phyloP scores from a whole-genome alignment of 345 rosid genomes.

The Limnanthes douglasii region DNA sequence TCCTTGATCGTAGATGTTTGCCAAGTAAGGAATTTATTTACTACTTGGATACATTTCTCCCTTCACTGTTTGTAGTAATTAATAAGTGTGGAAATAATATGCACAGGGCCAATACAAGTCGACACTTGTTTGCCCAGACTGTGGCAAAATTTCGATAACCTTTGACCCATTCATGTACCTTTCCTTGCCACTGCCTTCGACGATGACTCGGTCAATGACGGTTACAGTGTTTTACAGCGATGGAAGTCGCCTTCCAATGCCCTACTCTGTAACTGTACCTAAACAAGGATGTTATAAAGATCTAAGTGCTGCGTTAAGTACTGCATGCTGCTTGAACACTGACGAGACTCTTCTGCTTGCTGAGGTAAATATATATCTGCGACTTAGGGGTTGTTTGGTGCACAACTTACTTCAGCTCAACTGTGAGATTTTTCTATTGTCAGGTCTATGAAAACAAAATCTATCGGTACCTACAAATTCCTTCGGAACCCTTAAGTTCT shows the following conservation, averaged over 20 bases:
- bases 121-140: constrained; percentile 76
- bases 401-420: constrained; percentile 2
- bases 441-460: constrained; percentile 58
- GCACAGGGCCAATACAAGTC: constrained; percentile 96
- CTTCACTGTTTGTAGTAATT: constrained; percentile 2
- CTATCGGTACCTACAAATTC: constrained; percentile 38
- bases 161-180: constrained; percentile 97
- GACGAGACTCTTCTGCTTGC: constrained; percentile 77
- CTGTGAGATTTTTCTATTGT: constrained; percentile 1
- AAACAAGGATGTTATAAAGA: constrained; percentile 66
- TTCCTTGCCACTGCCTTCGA: constrained; percentile 83
- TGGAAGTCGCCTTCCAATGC: constrained; percentile 64
- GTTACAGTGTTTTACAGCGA: constrained; percentile 65
- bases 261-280: constrained; percentile 57
- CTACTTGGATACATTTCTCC: constrained; percentile 1
- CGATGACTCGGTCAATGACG: constrained; percentile 64
- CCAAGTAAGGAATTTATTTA: constrained; percentile 37
- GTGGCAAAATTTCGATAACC: constrained; percentile 75
- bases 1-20: constrained; percentile 95
- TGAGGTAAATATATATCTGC: constrained; percentile 30
- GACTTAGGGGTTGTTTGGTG: constrained; percentile 8
- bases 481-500: constrained; percentile 26
- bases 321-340: constrained; percentile 64
- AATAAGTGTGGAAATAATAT: too few relatives aligned
- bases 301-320: constrained; percentile 46